Evolutionary conservation across 768 basidiomycete species (phyloP).

Genomic region (Russula lepida): DNA sequence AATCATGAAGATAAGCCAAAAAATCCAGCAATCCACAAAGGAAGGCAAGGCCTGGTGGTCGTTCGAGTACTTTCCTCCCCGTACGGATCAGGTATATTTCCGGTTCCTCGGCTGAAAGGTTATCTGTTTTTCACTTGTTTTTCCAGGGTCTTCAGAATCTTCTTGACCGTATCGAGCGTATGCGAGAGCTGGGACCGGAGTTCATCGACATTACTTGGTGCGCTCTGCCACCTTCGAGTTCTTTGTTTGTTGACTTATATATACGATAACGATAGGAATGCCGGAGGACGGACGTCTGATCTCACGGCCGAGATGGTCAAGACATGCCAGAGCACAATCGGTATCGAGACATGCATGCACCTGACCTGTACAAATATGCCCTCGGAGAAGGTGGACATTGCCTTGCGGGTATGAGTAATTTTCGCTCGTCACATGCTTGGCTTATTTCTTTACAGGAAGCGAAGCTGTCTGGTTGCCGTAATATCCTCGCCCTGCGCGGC

Average conservation of each 20-base stretch:
- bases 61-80: constrained; percentile 96
- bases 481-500: constrained; percentile 87
- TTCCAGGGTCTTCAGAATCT: constrained; percentile 86
- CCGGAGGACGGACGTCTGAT: constrained; percentile 92
- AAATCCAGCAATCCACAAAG: constrained; percentile 77
- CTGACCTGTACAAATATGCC: constrained; percentile 99
- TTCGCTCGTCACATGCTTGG: constrained; percentile 1
- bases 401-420: constrained; percentile 52
- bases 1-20: constrained; percentile 89
- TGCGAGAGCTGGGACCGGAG: constrained; percentile 90
- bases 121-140: constrained; percentile 12
- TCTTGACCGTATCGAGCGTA: constrained; percentile 96
- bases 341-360: constrained; percentile 97
- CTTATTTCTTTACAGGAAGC: constrained; percentile 56
- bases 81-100: constrained; percentile 76
- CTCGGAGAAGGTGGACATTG: constrained; percentile 88
- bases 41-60: constrained; percentile 95
- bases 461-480: constrained; percentile 80
- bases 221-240: constrained; percentile 12
- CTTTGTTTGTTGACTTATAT: constrained; percentile 7
- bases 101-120: not conserved
- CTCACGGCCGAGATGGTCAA: constrained; percentile 90
- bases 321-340: constrained; percentile 87
- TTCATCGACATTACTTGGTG: constrained; percentile 98
- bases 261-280: constrained; percentile 87